Percentiles rank a stretch among this genome's conserved stretches.
These are phyloP conservation scores for Haplosporangium gracile DNA, from an alignment of 192 early-diverging fungal genomes.

Conservation along the genomic window DNA sequence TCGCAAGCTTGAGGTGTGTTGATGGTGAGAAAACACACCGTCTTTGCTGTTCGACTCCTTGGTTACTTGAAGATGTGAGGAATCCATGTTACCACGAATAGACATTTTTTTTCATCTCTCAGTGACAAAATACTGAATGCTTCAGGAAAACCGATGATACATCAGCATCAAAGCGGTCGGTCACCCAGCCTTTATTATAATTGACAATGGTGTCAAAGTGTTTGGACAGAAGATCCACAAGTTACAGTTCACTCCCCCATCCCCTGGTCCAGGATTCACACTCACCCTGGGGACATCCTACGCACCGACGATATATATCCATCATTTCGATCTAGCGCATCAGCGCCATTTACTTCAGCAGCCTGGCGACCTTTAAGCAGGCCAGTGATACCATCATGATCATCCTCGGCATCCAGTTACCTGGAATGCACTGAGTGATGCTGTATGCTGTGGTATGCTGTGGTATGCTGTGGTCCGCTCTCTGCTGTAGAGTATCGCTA, in stretches of 20 bases:
- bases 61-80: slow-evolving; percentile 67
- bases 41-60: slow-evolving; percentile 65
- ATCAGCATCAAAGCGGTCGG: slow-evolving; percentile 12
- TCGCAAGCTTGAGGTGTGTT: slow-evolving; percentile 58
- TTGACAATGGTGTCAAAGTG: slow-evolving; percentile 67
- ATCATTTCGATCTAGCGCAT: slow-evolving; percentile 56
- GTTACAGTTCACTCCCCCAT: slow-evolving; percentile 36
- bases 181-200: slow-evolving; percentile 66
- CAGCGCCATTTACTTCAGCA: slow-evolving; percentile 70
- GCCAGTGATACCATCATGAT: slow-evolving; percentile 62
- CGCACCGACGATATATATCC: slow-evolving; percentile 30
- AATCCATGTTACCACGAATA: slow-evolving; percentile 56
- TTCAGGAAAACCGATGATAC: background rate
- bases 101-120: slow-evolving; percentile 22
- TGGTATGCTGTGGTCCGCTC: too few relatives aligned
- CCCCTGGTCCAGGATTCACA: slow-evolving; percentile 26
- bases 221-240: slow-evolving; percentile 62
- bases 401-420: slow-evolving; percentile 36
- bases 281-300: slow-evolving; percentile 21
- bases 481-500: slow-evolving; percentile 16
- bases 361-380: slow-evolving; percentile 63
- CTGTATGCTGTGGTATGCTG: too few relatives aligned
- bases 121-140: slow-evolving; percentile 7
- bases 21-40: slow-evolving; percentile 62
- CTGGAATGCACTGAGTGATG: slow-evolving; percentile 5